Base-by-base conservation (phyloP, 208 protist genomes). In the Trypanosoma scelopori region DNA sequence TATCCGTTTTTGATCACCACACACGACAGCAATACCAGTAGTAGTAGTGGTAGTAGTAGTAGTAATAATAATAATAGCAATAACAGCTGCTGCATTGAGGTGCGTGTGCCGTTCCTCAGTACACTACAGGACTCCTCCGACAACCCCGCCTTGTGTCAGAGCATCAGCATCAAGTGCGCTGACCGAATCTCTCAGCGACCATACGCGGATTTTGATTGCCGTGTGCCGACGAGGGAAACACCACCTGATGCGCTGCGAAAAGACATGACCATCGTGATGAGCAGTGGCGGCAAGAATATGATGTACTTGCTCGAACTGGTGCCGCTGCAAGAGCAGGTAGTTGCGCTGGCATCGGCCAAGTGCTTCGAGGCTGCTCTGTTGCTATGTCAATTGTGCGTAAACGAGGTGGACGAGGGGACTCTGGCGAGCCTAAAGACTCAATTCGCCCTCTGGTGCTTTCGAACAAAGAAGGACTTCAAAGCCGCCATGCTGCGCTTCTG, bases 1-100 rank as follows among this genome's bases (percentile, higher is more conserved):
- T 70, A 92, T 53, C 86, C 86, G 0, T 92, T 77, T 55, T 56
- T 87, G 4, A 20, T 92, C 12, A 78, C 86, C 0, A 45, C 69
- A 20, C 82, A 85, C 59, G 30, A 49, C 45, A 9, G 9, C 32
- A 9, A 37, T n/a, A n/a, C n/a, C n/a, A n/a, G n/a, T n/a, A n/a
- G n/a, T n/a, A n/a, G n/a, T n/a, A n/a, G n/a, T n/a, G n/a, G n/a
- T n/a, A n/a, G n/a, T n/a, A n/a, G n/a, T n/a, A 16, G 51, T 41
- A 20, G 20, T 28, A 15, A 28, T 28, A 20, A 16, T 28, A 28
- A 56, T 16, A 27, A n/a, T n/a, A n/a, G n/a, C 32, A 37, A 37
- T 9, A 37, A 37, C 32, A 46, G 12, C 48, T 62, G 43, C 52
- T 55, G 63, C 45, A 53, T 89, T 59, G 78, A 92, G 76, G 74